Base-by-base conservation (phyloP, 495 filamentous ascomycete species). In the Neurospora sp. region DNA sequence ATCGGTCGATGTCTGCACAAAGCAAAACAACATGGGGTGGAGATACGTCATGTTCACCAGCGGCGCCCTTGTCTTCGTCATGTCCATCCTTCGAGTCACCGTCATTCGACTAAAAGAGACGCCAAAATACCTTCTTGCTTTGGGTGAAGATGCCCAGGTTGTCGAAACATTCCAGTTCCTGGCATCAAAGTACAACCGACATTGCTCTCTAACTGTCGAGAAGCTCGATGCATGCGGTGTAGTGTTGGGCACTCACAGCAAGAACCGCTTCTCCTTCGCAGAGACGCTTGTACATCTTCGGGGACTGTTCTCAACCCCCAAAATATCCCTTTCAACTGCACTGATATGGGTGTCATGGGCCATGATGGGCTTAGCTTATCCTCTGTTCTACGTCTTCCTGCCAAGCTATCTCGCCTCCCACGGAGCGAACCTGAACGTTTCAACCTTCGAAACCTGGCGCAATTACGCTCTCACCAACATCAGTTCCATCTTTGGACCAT, bases 1-100 rank as follows among this genome's bases (percentile, higher is more conserved):
- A 7, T 82, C 85, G 8, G 84, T 77, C 8, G 86, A 88, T 4
- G 72, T 80, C 71, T 94, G 92, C 77, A 86, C 83, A 22, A 87
- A 84, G 74, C 81, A 82, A 39, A 82, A 89, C 71, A 94, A 94
- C 75, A 90, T 89, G 88, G 93, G 93, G 72, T 96, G 93, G 93
- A 83, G 93, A 73, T 97, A 96, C 73, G 82, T 94, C 73, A 87
- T 91, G 76, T 87, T 87, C 77, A 87, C 90, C 2, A 85, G 83
- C 46, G 91, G 91, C 20, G 87, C 87, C 22, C 83, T 93, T 48
- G 89, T 92, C 40, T 86, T 93, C 65, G 79, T 88, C 65, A 86
- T 94, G 82, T 89, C 86, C 18, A 78, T 93, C 46, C 79, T 88
- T 4, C 89, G 92, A 27, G 77, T 93, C n/a, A 90, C 88, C 3